These are phyloP conservation scores for Rhizoclosmatium sp. DNA, from an alignment of 192 early-diverging fungal species.

Conservation along the genomic window DNA sequence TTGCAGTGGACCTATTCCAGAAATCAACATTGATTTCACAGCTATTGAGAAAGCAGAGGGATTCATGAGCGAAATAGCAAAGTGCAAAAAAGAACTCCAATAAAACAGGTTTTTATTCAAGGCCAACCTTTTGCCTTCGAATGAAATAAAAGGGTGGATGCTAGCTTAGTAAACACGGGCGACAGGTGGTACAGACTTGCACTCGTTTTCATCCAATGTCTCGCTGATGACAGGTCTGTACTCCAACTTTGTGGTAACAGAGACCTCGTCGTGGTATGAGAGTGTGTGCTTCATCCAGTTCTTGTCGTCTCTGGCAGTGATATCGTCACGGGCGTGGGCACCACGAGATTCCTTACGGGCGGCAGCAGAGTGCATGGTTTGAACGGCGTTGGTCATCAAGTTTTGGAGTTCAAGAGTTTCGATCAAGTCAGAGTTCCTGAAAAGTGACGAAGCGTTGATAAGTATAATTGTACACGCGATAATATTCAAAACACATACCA, in stretches of 20 bases:
- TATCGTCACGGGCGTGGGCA: conserved; percentile 98
- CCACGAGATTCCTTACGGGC: conserved; percentile 98
- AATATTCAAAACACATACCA: conserved; percentile 64
- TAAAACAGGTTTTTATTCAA: too few relatives aligned
- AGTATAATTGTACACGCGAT: not conserved
- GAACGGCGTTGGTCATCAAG: conserved; percentile 92
- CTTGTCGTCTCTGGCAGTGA: conserved; percentile 82
- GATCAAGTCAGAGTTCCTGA: conserved; percentile 89
- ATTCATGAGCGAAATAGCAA: too few relatives aligned
- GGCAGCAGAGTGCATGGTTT: conserved; percentile 85
- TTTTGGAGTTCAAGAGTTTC: conserved; percentile 98
- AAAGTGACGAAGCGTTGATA: conserved; percentile 3
- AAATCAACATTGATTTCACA: too few relatives aligned
- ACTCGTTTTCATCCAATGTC: conserved; percentile 94
- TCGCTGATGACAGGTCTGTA: conserved; percentile 83
- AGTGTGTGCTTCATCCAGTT: conserved; percentile 99
- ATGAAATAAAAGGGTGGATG: too few relatives aligned
- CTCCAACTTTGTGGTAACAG: conserved; percentile 75
- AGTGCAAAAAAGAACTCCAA: too few relatives aligned
- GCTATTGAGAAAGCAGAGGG: too few relatives aligned
- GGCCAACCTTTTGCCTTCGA: too few relatives aligned
- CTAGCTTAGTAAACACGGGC: conserved; percentile 81
- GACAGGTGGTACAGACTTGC: conserved; percentile 87
- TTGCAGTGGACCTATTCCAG: too few relatives aligned
- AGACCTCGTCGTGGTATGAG: conserved; percentile 88